A percentile compares a stretch with the other conserved stretches of the same genome.
Evolutionary conservation across 148 eudicot species (phyloP).

Genomic region (Polygonum maritimum): DNA sequence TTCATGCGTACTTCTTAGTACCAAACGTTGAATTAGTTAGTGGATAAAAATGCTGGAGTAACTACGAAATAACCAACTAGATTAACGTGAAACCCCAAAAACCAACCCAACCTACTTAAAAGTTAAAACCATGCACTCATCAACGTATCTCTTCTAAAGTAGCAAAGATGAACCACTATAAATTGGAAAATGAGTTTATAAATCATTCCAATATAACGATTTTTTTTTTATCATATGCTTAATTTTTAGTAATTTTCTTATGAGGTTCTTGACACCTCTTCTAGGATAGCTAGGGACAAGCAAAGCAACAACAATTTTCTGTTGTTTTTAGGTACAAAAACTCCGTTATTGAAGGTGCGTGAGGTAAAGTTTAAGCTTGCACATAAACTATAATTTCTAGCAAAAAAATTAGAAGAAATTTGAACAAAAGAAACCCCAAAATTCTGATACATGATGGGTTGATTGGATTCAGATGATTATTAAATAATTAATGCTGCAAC

Average conservation of each 20-base stretch:
- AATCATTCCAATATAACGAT: background rate
- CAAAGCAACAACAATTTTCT: background rate
- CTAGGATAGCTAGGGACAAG: background rate
- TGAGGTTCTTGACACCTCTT: background rate
- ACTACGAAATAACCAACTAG: no score
- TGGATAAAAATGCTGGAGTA: background rate
- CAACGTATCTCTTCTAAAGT: background rate
- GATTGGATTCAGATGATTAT: background rate
- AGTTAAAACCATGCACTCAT: background rate
- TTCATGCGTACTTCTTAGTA: no score
- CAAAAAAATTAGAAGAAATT: background rate
- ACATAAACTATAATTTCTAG: background rate
- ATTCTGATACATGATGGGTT: background rate
- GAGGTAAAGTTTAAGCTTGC: background rate
- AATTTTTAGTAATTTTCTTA: background rate
- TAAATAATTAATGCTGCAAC: background rate
- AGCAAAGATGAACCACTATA: background rate
- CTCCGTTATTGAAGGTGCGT: constrained; percentile 1
- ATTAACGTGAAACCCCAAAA: background rate
- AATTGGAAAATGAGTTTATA: background rate
- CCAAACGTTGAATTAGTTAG: no score
- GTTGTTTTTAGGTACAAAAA: background rate
- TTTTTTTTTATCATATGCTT: background rate
- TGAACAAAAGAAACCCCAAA: background rate
- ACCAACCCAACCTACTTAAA: background rate